Evolutionary conservation across 257 asterid species (phyloP).

Genomic region (Solanum ossicruentum): DNA sequence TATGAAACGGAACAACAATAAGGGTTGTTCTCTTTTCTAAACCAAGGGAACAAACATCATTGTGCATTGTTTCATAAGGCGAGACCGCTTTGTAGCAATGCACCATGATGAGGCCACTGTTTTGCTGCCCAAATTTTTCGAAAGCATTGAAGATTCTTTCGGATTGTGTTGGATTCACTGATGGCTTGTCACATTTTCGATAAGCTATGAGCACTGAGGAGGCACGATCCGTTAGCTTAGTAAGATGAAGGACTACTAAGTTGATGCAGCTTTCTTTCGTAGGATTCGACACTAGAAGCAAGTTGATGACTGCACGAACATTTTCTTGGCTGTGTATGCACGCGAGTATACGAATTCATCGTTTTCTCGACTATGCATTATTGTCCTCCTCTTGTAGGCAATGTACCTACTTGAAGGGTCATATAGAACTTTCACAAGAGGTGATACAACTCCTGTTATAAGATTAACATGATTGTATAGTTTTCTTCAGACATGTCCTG

Average conservation of each 20-base stretch:
- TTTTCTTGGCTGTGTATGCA: constrained; percentile 43
- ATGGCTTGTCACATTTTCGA: constrained; percentile 13
- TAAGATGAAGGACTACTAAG: constrained; percentile 45
- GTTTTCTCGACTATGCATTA: constrained; percentile 27
- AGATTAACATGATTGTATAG: constrained; percentile 32
- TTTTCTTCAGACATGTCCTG: constrained; percentile 32
- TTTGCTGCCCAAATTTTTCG: no score
- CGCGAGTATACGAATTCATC: constrained; percentile 50
- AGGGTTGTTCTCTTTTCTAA: no score
- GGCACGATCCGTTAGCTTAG: constrained; percentile 43
- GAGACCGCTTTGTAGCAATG: no score
- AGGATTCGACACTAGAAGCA: constrained; percentile 42
- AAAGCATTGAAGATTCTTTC: no score
- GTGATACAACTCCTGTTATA: constrained; percentile 42
- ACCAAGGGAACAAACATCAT: no score
- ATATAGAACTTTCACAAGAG: constrained; percentile 36
- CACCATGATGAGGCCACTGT: no score
- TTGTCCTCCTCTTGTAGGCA: constrained; percentile 54
- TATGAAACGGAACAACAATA: no score
- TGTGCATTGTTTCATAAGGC: no score
- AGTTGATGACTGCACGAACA: constrained; percentile 30
- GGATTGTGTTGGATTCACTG: constrained; percentile 19
- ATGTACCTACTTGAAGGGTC: constrained; percentile 47
- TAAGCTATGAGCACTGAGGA: constrained; percentile 41
- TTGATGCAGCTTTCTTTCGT: constrained; percentile 30